Evolutionary conservation across 2,329 filamentous ascomycete genomes (phyloP).

Genomic region (Onygenales sp.): DNA sequence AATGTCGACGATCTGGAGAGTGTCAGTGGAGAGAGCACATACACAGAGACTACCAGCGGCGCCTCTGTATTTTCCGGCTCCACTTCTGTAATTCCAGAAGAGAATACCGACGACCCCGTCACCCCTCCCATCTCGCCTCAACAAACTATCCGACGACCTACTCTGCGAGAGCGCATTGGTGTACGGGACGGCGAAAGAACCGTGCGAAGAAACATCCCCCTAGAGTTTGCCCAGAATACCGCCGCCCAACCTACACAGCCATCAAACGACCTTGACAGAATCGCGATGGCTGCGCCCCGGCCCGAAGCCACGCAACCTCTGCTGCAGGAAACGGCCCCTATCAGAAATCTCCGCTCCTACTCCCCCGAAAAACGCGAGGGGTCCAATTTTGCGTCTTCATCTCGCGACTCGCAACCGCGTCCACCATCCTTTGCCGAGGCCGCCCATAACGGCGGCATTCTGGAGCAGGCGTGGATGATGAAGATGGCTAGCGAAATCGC

Average conservation of each 20-base stretch:
- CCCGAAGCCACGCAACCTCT: background rate
- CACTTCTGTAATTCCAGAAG: conserved; percentile 50
- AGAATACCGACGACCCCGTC: conserved; percentile 46
- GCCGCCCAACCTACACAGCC: background rate
- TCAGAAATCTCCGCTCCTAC: background rate
- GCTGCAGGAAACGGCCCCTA: background rate
- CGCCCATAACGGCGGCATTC: conserved; percentile 22
- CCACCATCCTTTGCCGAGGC: conserved; percentile 6
- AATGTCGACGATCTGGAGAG: conserved; percentile 31
- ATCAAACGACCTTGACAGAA: background rate
- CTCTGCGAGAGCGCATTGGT: conserved; percentile 25
- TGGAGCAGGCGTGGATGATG: conserved; percentile 39
- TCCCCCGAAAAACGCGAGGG: background rate
- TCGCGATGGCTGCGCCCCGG: background rate
- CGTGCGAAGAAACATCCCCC: conserved; percentile 16
- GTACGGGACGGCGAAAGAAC: conserved; percentile 14
- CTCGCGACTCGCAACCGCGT: background rate
- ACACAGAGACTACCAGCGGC: conserved; percentile 31
- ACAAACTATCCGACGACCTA: conserved; percentile 21
- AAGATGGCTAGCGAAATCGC: conserved; percentile 90
- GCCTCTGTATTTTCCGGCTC: conserved; percentile 41
- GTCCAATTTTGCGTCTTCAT: background rate
- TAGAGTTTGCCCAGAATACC: conserved; percentile 14
- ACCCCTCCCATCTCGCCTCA: conserved; percentile 43
- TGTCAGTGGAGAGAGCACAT: conserved; percentile 33